These are phyloP conservation scores for Russula compacta DNA, from an alignment of 768 basidiomycete species.

Conservation along the genomic window DNA sequence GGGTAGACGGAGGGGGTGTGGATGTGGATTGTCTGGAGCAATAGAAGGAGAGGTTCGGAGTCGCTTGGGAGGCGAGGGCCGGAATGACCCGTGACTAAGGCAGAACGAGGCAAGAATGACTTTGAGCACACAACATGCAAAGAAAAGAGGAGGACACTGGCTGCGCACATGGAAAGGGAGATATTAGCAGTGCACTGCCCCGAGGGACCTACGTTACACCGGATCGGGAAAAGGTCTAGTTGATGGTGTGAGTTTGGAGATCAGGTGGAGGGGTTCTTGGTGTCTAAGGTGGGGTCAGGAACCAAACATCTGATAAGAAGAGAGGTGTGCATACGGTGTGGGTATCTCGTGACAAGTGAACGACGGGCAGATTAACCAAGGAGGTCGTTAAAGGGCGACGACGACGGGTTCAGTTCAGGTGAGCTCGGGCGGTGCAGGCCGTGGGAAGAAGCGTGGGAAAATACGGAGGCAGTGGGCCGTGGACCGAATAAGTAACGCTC, in stretches of 20 bases:
- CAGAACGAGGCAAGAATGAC: not conserved
- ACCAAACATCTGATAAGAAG: not conserved
- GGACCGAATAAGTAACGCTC: not conserved
- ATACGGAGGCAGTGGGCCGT: not conserved
- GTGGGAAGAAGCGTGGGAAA: conserved; percentile 1
- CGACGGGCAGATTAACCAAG: not conserved
- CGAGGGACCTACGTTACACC: not conserved
- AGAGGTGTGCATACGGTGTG: not conserved
- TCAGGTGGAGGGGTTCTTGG: not conserved
- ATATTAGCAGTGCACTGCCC: not conserved
- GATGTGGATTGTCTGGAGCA: not conserved
- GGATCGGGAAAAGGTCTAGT: not conserved
- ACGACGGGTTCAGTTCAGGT: too few species aligned
- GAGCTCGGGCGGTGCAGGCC: too few species aligned
- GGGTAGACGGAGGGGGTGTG: not conserved
- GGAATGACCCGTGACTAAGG: not conserved
- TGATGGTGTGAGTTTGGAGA: not conserved
- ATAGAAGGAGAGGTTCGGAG: not conserved
- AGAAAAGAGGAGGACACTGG: not conserved
- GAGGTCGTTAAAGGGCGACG: not conserved
- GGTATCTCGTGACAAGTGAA: not conserved
- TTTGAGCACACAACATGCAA: not conserved
- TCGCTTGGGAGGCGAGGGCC: not conserved
- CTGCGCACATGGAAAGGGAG: not conserved
- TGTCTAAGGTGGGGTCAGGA: not conserved